Percentiles rank a stretch among this genome's conserved stretches.
Evolutionary conservation across 768 basidiomycete species (phyloP).

Genomic region (Amylocystis lapponica): DNA sequence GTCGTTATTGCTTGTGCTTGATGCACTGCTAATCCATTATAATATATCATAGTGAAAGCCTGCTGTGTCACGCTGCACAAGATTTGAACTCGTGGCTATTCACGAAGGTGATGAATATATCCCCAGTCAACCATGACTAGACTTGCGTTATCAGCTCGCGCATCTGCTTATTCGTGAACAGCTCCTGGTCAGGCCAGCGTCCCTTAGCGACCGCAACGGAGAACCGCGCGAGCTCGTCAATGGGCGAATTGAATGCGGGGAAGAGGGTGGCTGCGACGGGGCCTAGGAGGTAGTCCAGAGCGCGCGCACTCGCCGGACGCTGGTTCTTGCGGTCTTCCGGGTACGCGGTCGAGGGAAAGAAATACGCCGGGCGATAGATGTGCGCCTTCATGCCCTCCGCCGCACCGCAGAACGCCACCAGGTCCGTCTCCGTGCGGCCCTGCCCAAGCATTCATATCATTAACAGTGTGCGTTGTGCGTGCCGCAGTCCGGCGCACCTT

Average conservation of each 20-base stretch:
- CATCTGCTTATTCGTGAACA: constrained; percentile 22
- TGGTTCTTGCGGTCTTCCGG: constrained; percentile 23
- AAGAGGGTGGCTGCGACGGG: constrained; percentile 15
- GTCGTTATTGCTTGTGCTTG: not conserved
- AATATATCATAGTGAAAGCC: not conserved
- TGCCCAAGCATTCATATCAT: constrained; percentile 5
- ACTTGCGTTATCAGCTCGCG: constrained; percentile 10
- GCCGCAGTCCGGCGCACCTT: constrained; percentile 25
- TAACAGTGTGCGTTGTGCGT: not conserved
- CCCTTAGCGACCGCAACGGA: constrained; percentile 42
- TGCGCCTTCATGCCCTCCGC: constrained; percentile 20
- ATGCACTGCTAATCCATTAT: not conserved
- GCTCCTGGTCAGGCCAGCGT: constrained; percentile 38
- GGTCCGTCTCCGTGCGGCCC: constrained; percentile 28
- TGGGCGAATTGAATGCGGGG: constrained; percentile 16
- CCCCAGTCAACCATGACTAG: no score
- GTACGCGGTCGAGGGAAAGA: constrained; percentile 26
- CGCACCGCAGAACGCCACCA: constrained; percentile 18
- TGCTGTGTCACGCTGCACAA: not conserved
- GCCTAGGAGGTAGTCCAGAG: constrained; percentile 9
- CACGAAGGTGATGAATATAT: not conserved
- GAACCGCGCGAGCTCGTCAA: constrained; percentile 34
- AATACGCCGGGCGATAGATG: constrained; percentile 30
- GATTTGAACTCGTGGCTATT: not conserved
- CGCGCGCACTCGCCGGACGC: constrained; percentile 9